Evolutionary conservation across 2,329 filamentous ascomycete species (phyloP), one percentile per base, ranked within the genome.

Genomic region (Botrytis cinerea): DNA sequence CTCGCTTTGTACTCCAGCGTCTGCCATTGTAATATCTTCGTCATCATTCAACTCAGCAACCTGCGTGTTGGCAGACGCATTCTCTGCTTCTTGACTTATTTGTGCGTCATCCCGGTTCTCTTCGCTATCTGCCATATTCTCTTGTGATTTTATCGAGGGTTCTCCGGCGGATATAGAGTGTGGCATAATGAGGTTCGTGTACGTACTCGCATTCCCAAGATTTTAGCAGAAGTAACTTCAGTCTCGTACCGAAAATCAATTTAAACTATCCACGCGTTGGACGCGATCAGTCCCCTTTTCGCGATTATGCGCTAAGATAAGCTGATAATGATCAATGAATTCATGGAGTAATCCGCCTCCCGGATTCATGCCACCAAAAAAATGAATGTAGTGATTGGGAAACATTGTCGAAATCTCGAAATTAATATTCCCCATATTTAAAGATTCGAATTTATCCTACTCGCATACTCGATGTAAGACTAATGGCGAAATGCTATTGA

Each of bases 151-250:
- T 73, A 79, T 77, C 43, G 76, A 77, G 45, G 76, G 73, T 22
- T 80, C 78, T 72, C 82, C 79, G 43, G 77, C 74, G 5, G 83
- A 77, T 51, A 83, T 78, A 9, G 84, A 86, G 76, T 87, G 85
- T 54, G 85, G 85, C 85, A 87, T 87, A 54, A 16, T 54, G 70
- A 32, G 38, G 22, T 35, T 46, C 28, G 54, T 60, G 35, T 28
- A 51, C 20, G n/a, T 60, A 46, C 72, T 54, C 38, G 16, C 16
- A 43, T 4, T 28, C 35, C 22, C 40, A 32, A 46, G 20, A 28
- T n/a, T 35, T 22, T 38, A 28, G 1, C 16, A n/a, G 22, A 63
- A 68, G 25, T 35, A n/a, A 59, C 28, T 71, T 63, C 18, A 48
- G 35, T 28, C 59, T 71, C 22, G 35, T 35, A 35, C n/a, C 45